Evolutionary conservation across 1,284 basidiomycete species (phyloP).

Genomic region (Boletus sp.): DNA sequence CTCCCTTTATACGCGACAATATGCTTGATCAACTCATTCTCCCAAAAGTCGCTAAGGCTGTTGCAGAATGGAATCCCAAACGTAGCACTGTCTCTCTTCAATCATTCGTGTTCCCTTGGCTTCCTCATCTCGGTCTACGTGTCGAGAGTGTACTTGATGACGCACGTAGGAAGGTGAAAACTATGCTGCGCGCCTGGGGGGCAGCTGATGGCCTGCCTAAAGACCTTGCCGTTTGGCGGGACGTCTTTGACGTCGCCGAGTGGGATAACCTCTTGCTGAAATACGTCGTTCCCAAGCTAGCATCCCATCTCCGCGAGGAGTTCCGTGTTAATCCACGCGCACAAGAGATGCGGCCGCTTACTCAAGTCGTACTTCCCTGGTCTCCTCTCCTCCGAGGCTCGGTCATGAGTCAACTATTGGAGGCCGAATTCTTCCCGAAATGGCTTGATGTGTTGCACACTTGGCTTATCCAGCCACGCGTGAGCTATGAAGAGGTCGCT

Average conservation of each 20-base stretch:
- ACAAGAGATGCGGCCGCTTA: conserved; percentile 82
- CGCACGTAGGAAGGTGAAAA: conserved; percentile 80
- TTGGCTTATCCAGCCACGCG: conserved; percentile 84
- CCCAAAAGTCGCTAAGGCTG: conserved; percentile 83
- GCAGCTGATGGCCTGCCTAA: conserved; percentile 71
- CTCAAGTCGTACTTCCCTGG: conserved; percentile 76
- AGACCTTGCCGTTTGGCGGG: conserved; percentile 77
- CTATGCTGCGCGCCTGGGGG: conserved; percentile 74
- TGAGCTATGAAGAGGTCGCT: conserved; percentile 86
- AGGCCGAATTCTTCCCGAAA: conserved; percentile 92
- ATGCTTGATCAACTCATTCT: conserved; percentile 92
- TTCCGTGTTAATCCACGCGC: conserved; percentile 85
- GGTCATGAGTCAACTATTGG: conserved; percentile 77
- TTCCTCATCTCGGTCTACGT: conserved; percentile 80
- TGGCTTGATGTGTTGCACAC: conserved; percentile 90
- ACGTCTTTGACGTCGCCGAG: conserved; percentile 74
- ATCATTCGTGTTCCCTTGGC: conserved; percentile 91
- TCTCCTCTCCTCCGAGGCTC: conserved; percentile 65
- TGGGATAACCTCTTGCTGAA: conserved; percentile 93
- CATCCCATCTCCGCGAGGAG: conserved; percentile 72
- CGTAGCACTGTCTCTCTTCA: conserved; percentile 61
- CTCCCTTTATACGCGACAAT: conserved; percentile 91
- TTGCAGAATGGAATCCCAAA: conserved; percentile 80
- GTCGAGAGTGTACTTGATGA: conserved; percentile 80
- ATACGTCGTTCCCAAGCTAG: conserved; percentile 87